These are phyloP conservation scores for Globisporangium solare DNA, from an alignment of 352 stramenopile genomes.

Conservation along the genomic window DNA sequence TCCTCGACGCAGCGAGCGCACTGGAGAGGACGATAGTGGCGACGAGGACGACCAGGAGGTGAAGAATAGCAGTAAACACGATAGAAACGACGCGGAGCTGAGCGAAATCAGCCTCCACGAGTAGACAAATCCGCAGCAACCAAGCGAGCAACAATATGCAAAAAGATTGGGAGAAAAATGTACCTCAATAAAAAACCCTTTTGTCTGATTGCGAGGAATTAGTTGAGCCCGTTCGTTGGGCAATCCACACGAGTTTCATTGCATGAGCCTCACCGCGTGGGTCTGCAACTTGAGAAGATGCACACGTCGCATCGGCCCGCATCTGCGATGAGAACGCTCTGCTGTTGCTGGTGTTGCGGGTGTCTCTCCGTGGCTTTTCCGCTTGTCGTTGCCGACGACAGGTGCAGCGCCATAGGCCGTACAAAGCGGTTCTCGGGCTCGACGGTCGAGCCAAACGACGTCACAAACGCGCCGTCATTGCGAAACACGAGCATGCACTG, in stretches of 20 bases:
- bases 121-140: neutral
- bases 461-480: conserved; percentile 37
- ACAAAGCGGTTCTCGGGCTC: conserved; percentile 40
- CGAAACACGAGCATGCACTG: conserved; percentile 40
- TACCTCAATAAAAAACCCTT: no score
- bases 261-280: no score
- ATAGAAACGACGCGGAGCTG: conserved; percentile 25
- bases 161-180: neutral
- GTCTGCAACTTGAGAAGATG: neutral
- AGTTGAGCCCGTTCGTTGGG: neutral
- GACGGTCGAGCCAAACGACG: conserved; percentile 40
- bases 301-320: conserved; percentile 8
- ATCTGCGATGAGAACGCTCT: conserved; percentile 6
- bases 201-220: neutral
- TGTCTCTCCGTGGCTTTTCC: neutral
- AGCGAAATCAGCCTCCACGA: conserved; percentile 56
- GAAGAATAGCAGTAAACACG: neutral
- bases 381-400: conserved; percentile 5
- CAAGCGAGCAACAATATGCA: neutral
- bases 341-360: neutral
- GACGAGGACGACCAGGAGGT: conserved; percentile 3
- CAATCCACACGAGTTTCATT: neutral
- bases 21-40: conserved; percentile 3
- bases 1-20: conserved; percentile 15
- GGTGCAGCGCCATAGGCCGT: conserved; percentile 24